These are phyloP conservation scores for Fistulifera pelliculosa DNA, from an alignment of 108 stramenopile genomes.

Conservation along the genomic window DNA sequence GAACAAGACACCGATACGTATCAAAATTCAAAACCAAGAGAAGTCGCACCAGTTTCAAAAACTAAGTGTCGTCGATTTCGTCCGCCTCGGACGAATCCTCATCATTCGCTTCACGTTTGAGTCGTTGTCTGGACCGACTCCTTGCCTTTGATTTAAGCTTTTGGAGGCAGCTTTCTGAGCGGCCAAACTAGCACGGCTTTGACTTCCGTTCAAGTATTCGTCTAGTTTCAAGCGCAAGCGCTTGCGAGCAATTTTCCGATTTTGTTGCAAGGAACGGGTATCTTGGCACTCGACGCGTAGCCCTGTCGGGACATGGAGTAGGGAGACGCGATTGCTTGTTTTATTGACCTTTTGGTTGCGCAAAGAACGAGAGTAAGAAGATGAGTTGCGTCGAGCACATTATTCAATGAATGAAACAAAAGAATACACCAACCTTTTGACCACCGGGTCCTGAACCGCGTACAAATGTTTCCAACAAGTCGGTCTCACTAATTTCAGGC, in stretches of 20 bases:
- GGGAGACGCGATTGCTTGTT: constrained; percentile 67
- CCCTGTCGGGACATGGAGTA: constrained; percentile 69
- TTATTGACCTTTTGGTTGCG: constrained; percentile 49
- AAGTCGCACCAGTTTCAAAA: too few relatives aligned
- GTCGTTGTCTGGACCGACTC: constrained; percentile 30
- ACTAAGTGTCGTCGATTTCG: too few relatives aligned
- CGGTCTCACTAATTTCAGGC: constrained; percentile 39
- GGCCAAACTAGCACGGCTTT: constrained; percentile 41
- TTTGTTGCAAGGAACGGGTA: constrained; percentile 79
- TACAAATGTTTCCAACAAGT: constrained; percentile 72
- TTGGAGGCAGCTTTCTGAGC: constrained; percentile 44
- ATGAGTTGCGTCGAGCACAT: too few relatives aligned
- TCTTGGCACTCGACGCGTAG: constrained; percentile 80
- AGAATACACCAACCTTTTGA: constrained; percentile 36
- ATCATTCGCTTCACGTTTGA: background rate
- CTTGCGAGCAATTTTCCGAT: constrained; percentile 83
- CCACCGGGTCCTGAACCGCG: constrained; percentile 75
- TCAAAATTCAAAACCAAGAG: too few relatives aligned
- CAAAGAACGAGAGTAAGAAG: too few relatives aligned
- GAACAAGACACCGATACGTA: too few relatives aligned
- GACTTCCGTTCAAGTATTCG: constrained; percentile 63
- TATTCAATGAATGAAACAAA: too few relatives aligned
- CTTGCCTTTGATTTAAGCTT: constrained; percentile 62
- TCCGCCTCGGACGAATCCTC: too few relatives aligned
- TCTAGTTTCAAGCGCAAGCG: constrained; percentile 72